Percentiles rank a stretch among this genome's conserved stretches.
Evolutionary conservation across 768 basidiomycete species (phyloP).

Genomic region (Hygrocybe punicea): DNA sequence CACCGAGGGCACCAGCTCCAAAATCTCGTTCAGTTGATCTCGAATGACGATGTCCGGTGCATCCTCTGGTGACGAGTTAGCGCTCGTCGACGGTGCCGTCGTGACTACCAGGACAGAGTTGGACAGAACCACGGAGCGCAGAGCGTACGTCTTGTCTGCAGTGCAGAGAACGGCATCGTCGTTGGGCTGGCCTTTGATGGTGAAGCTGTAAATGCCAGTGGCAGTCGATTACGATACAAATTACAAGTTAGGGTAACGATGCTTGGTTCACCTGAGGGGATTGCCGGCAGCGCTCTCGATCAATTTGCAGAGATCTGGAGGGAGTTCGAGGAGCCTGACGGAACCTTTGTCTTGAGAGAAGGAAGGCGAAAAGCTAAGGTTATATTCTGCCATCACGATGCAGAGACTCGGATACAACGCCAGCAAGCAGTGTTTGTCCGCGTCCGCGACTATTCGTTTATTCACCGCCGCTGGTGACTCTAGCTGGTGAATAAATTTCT

Average conservation of each 20-base stretch:
- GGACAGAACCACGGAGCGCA: conserved; percentile 85
- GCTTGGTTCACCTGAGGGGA: conserved; percentile 29
- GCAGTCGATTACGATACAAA: background rate
- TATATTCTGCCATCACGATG: conserved; percentile 42
- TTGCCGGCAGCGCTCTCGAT: conserved; percentile 51
- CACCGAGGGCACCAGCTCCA: conserved; percentile 77
- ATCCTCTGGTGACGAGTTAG: conserved; percentile 24
- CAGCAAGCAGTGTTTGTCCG: too few species aligned
- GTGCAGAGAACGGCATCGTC: conserved; percentile 95
- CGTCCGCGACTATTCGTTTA: too few species aligned
- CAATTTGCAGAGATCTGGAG: conserved; percentile 60
- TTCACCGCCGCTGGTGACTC: background rate
- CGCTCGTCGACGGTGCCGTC: conserved; percentile 34
- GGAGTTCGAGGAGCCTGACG: conserved; percentile 73
- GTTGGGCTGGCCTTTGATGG: conserved; percentile 72
- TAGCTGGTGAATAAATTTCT: too few species aligned
- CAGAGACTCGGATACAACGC: too few species aligned
- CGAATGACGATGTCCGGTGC: conserved; percentile 59
- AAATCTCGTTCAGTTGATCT: conserved; percentile 76
- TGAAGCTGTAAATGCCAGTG: background rate
- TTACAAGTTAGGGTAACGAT: conserved; percentile 9
- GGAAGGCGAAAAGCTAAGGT: conserved; percentile 52
- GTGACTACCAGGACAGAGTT: conserved; percentile 81
- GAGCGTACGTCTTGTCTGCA: conserved; percentile 66
- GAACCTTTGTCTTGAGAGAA: conserved; percentile 47